Conservation (phyloP, 495 filamentous ascomycete species). For the Extremus antarcticus region DNA sequence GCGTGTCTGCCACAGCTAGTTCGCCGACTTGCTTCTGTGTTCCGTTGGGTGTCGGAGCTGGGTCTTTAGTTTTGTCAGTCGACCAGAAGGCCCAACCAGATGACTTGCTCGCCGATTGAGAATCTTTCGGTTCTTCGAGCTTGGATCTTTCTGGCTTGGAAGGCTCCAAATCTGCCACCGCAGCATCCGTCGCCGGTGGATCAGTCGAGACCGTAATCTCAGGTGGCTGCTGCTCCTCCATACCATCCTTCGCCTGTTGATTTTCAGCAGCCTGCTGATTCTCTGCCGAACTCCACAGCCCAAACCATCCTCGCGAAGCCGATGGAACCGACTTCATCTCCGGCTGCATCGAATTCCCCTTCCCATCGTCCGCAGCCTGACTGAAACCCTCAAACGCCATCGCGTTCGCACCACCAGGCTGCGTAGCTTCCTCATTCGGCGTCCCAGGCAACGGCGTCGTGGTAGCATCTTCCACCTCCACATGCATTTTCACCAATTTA, state of each 20-base stretch:
- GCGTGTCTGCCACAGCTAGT: constrained; percentile 56
- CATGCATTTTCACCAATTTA: constrained; percentile 6
- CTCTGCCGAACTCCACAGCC: constrained; percentile 29
- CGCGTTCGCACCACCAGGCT: background rate
- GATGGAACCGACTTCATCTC: background rate
- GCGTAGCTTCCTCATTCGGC: constrained; percentile 6
- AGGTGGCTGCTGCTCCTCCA: background rate
- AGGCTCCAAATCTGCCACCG: background rate
- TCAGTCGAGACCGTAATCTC: constrained; percentile 7
- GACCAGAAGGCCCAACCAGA: constrained; percentile 86
- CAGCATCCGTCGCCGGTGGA: background rate
- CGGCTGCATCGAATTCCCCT: constrained; percentile 8
- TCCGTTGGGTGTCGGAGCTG: constrained; percentile 29
- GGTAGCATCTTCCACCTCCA: constrained; percentile 11
- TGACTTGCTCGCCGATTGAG: constrained; percentile 32
- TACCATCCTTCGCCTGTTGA: background rate
- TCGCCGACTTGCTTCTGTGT: constrained; percentile 48
- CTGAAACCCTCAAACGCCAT: background rate
- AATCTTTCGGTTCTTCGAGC: background rate
- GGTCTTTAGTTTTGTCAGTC: constrained; percentile 45
- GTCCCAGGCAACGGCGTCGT: constrained; percentile 16
- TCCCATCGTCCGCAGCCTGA: background rate
- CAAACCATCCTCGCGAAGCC: constrained; percentile 28
- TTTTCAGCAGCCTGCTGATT: constrained; percentile 21
- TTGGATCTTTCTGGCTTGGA: background rate